Evolutionary conservation across 805 yeast genomes (phyloP).

Genomic region (Schizosaccharomyces lindneri): DNA sequence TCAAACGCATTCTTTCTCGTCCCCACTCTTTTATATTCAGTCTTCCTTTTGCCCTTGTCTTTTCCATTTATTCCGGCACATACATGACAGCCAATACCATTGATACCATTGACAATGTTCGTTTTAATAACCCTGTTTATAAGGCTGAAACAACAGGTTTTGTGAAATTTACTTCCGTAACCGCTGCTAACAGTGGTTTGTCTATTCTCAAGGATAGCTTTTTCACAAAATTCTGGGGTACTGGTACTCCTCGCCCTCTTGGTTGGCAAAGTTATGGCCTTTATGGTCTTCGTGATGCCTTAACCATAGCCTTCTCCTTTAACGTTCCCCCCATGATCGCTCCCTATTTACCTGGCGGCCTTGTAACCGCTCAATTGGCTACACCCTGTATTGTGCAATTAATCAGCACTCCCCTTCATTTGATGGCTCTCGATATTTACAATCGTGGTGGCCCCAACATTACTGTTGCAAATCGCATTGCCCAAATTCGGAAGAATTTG

Average conservation of each 20-base stretch:
- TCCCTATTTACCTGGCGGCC: neutral
- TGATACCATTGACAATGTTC: neutral
- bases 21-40: neutral
- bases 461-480: neutral
- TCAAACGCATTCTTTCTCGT: neutral
- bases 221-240: conserved; percentile 1
- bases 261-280: neutral
- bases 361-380: neutral
- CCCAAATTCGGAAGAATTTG: neutral
- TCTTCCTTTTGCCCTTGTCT: neutral
- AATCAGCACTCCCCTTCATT: conserved; percentile 1
- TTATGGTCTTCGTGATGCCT: neutral
- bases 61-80: neutral
- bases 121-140: neutral
- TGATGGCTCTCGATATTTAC: neutral
- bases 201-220: neutral
- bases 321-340: conserved; percentile 1
- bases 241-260: neutral
- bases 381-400: conserved; percentile 2
- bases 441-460: neutral
- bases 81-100: neutral
- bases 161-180: neutral
- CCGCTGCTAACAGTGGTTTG: neutral
- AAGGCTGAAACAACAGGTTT: neutral
- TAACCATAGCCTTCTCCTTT: neutral